Base-by-base conservation (phyloP, 352 stramenopile genomes). In the Plasmopara viticola region DNA sequence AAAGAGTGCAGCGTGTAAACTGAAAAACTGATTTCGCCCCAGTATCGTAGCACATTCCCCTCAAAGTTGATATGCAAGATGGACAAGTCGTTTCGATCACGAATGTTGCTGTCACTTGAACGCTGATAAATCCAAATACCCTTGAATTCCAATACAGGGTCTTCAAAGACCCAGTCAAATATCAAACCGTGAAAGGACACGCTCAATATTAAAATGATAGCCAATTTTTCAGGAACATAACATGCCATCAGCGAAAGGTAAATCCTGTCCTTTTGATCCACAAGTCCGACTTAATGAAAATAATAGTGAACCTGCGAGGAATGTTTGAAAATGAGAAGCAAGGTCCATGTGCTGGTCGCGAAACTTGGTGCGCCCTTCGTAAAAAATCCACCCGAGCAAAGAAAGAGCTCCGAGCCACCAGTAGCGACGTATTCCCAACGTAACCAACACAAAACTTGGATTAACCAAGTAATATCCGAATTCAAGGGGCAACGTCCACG, bases 381-480 rank as follows among this genome's bases (percentile, higher is more conserved):
- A 18, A 0, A 66, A 29, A 14, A 75, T 63, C 56, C 60, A 62
- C 8, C 58, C 42, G 14, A 42, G 40, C 20, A 66, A 38, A 6
- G 57, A 40, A 13, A 45, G 31, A 5, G 53, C 62, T 20, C 57
- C 58, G 17, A 74, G 13, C 59, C 48, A 64, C 66, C 62, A 78
- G 44, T 38, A 51, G 6, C 54, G 48, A 37, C 62, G 46, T 25
- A 72, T 25, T 6, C 25, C 39, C 31, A 72, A 10, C 8, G 53
- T 31, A 40, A 58, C 40, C 47, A 76, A 18, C 0, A 71, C 69
- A 20, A 78, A 62, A 9, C 51, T 44, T 8, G 69, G 69, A 42
- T 75, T 70, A 8, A 75, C 18, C 25, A 72, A 78, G 48, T 78
- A 78, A 49, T 65, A 65, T 29, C 17, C 46, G 33, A 65, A 61